Evolutionary conservation across 129 eudicot genomes (phyloP).

Genomic region (Lonicera japonica): DNA sequence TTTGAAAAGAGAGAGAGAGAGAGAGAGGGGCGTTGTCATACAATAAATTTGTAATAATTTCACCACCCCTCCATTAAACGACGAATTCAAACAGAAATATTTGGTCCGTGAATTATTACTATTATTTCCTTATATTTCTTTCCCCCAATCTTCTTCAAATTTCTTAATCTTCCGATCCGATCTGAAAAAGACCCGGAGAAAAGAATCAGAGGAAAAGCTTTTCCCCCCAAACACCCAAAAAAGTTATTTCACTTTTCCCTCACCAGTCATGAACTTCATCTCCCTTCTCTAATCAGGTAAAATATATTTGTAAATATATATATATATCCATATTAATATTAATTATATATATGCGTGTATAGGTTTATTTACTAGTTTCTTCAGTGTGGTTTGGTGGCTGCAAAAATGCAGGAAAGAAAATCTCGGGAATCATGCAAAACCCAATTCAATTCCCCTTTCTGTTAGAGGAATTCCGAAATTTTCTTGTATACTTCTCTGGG

Average conservation of each 20-base stretch:
- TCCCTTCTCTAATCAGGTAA: constrained; percentile 26
- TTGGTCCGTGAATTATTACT: constrained; percentile 1
- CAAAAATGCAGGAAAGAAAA: not conserved
- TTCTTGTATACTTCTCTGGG: not conserved
- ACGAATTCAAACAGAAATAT: constrained; percentile 6
- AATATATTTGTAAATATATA: not conserved
- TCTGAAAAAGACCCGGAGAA: constrained; percentile 28
- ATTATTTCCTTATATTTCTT: not conserved
- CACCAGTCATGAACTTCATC: constrained; percentile 20
- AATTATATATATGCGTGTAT: not conserved
- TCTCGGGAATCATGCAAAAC: not conserved
- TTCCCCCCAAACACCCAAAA: no score
- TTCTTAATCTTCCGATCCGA: constrained; percentile 38
- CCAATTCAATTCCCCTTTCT: not conserved
- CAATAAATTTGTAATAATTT: not conserved
- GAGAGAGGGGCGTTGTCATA: not conserved
- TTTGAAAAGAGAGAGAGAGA: not conserved
- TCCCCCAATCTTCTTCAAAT: not conserved
- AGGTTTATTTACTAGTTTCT: not conserved
- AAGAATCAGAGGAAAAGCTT: not conserved
- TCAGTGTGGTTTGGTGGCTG: not conserved
- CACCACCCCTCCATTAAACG: constrained; percentile 27
- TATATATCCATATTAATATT: not conserved
- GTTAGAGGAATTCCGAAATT: not conserved
- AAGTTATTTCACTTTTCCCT: constrained; percentile 27